A percentile compares a stretch with the other conserved stretches of the same genome.
These are phyloP conservation scores for Barnettozyma pratensis DNA, from an alignment of 805 yeast genomes.

Conservation along the genomic window DNA sequence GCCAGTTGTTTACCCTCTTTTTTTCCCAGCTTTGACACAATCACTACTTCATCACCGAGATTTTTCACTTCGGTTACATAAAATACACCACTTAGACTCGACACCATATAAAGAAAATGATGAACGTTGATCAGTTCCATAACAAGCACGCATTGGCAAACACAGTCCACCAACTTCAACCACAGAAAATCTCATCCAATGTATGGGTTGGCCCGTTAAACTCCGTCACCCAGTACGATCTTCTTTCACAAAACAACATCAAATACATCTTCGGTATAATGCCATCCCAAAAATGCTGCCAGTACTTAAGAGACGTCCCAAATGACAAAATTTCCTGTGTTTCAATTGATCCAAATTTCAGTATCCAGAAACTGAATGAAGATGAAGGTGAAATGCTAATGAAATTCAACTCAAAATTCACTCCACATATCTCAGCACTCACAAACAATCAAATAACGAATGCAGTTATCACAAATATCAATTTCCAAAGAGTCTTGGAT, in stretches of 20 bases:
- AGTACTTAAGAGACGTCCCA: constrained; percentile 25
- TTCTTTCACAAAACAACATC: constrained; percentile 35
- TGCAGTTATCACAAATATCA: constrained; percentile 21
- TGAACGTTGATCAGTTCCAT: constrained; percentile 19
- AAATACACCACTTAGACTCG: not conserved
- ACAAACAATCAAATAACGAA: constrained; percentile 20
- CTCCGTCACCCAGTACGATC: constrained; percentile 33
- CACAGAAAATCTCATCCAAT: constrained; percentile 37
- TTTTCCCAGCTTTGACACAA: not conserved
- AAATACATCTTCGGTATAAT: constrained; percentile 33
- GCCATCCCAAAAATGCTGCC: constrained; percentile 29
- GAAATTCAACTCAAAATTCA: constrained; percentile 24
- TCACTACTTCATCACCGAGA: not conserved
- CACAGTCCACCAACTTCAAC: constrained; percentile 26
- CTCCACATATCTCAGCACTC: constrained; percentile 15
- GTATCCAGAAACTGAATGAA: constrained; percentile 24
- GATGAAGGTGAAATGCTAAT: constrained; percentile 23
- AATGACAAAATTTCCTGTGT: constrained; percentile 26
- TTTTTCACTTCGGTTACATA: not conserved
- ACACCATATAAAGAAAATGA: not conserved
- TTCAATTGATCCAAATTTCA: constrained; percentile 31
- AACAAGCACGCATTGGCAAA: constrained; percentile 23
- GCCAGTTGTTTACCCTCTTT: not conserved
- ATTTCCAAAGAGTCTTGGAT: constrained; percentile 20
- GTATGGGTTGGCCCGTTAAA: constrained; percentile 45